A percentile compares a stretch with the other conserved stretches of the same genome.
These are phyloP conservation scores for Penicillium concentricum DNA, from an alignment of 2,329 filamentous ascomycete genomes.

Conservation along the genomic window DNA sequence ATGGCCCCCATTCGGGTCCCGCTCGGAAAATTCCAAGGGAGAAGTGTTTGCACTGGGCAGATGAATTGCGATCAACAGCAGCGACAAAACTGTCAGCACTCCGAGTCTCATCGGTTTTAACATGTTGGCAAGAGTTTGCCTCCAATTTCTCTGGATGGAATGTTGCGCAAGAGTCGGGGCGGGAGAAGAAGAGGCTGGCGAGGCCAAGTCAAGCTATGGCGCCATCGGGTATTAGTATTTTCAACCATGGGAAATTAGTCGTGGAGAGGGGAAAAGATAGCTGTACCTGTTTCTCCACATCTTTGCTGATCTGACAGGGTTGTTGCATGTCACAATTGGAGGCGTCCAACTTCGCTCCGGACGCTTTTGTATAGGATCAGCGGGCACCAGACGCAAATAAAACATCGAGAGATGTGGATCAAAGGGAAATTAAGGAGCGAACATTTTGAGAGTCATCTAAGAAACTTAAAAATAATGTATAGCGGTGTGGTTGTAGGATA, in stretches of 20 bases:
- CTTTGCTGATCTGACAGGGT: constrained; percentile 11
- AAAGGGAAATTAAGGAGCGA: not conserved
- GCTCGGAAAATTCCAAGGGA: constrained; percentile 18
- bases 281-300: constrained; percentile 36
- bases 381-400: too few relatives aligned
- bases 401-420: not conserved
- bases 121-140: constrained; percentile 12
- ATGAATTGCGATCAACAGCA: constrained; percentile 23
- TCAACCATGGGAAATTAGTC: not conserved
- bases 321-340: constrained; percentile 5
- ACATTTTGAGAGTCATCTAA: too few relatives aligned
- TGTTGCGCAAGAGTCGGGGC: not conserved
- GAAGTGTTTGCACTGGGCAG: constrained; percentile 23
- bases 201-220: constrained; percentile 17
- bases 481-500: not conserved
- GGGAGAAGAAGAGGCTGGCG: not conserved
- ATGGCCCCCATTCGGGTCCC: not conserved
- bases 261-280: constrained; percentile 2
- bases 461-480: not conserved
- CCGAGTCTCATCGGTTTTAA: constrained; percentile 17
- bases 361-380: not conserved
- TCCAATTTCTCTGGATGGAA: constrained; percentile 2
- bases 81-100: constrained; percentile 16
- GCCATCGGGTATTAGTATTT: constrained; percentile 1
- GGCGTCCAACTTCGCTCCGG: not conserved